Base-by-base conservation (phyloP, 257 asterid species). In the Plantago ovata region DNA sequence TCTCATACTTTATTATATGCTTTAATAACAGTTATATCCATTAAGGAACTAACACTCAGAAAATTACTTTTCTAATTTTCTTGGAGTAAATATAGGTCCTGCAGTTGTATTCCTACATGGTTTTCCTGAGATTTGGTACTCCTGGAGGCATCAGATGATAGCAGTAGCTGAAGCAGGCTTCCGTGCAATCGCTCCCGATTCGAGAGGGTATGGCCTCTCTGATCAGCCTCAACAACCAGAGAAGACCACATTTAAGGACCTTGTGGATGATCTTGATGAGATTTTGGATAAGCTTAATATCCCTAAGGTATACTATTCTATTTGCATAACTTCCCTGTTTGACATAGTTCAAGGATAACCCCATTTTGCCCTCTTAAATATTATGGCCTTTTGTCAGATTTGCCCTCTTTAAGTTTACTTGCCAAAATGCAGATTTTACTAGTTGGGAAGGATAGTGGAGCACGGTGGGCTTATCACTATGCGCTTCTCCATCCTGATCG, bases 401-500 rank as follows among this genome's bases (percentile, higher is more conserved):
- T n/a, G n/a, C n/a, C n/a, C n/a, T 13, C 28, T 19, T 28, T 16
- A 48, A 19, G 13, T 15, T 38, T n/a, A 39, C 16, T 56, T 39
- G 6, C 33, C 40, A 16, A 42, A 13, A 15, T 40, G 41, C 69
- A 82, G 85, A 69, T 70, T 11, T 67, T 77, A 58, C 71, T 82
- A 14, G 64, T 79, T 9, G 77, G 65, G 14, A 77, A 79, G 63
- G 82, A 79, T 65, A 75, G 77, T 40, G 86, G 91, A 39, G 76
- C 50, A 1, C 45, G 72, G 36, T 49, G 73, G 0, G 84, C 69
- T n/a, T 61, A 69, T 62, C 43, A 52, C 43, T 75, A 75, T 40
- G 62, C 75, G 42, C 72, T 79, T 13, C 58, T 67, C 60, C 71
- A 75, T 64, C 84, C 84, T 0, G 71, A 77, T 13, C 70, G 79